Percentiles rank a stretch among this genome's conserved stretches.
Conservation (phyloP, 1,139 yeast genomes). For the Hyphopichia buzzinii region DNA sequence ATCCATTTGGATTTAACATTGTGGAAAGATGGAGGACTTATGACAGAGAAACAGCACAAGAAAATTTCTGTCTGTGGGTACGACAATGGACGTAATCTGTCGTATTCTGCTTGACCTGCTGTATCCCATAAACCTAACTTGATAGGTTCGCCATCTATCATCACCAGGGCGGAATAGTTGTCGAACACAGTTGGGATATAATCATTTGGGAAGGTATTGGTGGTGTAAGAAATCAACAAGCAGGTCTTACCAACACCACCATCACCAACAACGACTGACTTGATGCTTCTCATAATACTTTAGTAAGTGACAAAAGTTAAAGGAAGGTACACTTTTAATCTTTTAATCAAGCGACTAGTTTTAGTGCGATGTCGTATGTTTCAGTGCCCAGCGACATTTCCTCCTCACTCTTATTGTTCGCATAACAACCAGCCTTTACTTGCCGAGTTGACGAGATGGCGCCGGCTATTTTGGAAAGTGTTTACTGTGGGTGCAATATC, state of each 20-base stretch:
- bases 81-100: conserved; percentile 83
- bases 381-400: background rate
- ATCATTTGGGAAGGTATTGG: conserved; percentile 92
- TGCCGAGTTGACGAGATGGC: background rate
- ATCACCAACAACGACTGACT: conserved; percentile 95
- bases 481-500: too few species aligned
- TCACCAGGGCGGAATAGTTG: conserved; percentile 83
- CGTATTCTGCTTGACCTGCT: conserved; percentile 96
- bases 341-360: background rate
- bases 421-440: background rate
- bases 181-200: conserved; percentile 94
- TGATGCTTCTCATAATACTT: conserved; percentile 73
- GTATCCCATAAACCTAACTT: conserved; percentile 94
- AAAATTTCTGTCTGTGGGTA: conserved; percentile 93
- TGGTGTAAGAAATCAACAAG: conserved; percentile 82
- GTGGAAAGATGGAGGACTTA: conserved; percentile 76
- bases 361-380: background rate
- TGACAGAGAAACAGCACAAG: conserved; percentile 81
- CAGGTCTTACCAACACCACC: conserved; percentile 98
- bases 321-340: background rate
- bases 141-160: conserved; percentile 78
- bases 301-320: too few species aligned
- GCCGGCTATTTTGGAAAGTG: too few species aligned
- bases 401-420: background rate
- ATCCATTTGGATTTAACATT: conserved; percentile 78